phyloP scores from a whole-genome alignment of 2,329 filamentous ascomycete genomes.

The Elsinoe australis region DNA sequence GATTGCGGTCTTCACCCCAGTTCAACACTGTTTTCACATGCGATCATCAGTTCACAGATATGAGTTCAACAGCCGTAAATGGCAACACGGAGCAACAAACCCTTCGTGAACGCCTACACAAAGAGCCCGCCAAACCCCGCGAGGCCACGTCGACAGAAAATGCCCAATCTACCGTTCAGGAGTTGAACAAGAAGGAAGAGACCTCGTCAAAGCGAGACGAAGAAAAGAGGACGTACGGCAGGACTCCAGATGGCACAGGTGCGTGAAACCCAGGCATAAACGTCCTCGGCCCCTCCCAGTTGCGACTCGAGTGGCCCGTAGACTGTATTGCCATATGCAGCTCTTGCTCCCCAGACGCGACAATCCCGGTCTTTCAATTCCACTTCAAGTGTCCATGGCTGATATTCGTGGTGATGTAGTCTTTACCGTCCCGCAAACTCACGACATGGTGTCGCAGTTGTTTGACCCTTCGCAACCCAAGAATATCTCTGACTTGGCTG shows the following conservation, averaged over 20 bases:
- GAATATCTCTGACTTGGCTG: slow-evolving; percentile 76
- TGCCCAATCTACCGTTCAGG: slow-evolving; percentile 42
- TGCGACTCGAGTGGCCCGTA: slow-evolving; percentile 11
- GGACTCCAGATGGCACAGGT: slow-evolving; percentile 87
- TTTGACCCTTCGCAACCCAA: slow-evolving; percentile 92
- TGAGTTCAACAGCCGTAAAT: slow-evolving; percentile 16
- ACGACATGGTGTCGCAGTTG: slow-evolving; percentile 98
- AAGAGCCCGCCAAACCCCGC: slow-evolving; percentile 28
- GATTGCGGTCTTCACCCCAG: not conserved
- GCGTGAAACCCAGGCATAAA: slow-evolving; percentile 36
- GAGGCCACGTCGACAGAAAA: slow-evolving; percentile 31
- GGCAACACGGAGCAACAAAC: not conserved
- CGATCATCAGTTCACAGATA: not conserved
- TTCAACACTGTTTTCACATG: slow-evolving; percentile 15
- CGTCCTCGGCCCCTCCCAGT: not conserved
- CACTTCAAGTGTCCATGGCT: slow-evolving; percentile 1
- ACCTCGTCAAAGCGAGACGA: slow-evolving; percentile 42
- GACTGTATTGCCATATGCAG: slow-evolving; percentile 12
- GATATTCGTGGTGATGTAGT: slow-evolving; percentile 47
- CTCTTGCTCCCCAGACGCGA: slow-evolving; percentile 16
- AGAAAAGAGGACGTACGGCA: slow-evolving; percentile 74
- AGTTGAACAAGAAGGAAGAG: slow-evolving; percentile 45
- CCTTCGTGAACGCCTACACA: slow-evolving; percentile 42
- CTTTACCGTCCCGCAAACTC: slow-evolving; percentile 89
- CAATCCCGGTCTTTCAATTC: not conserved